Percentiles rank a stretch among this genome's conserved stretches.
phyloP scores from a whole-genome alignment of 129 eudicot species.

The Saposhnikovia divaricata region DNA sequence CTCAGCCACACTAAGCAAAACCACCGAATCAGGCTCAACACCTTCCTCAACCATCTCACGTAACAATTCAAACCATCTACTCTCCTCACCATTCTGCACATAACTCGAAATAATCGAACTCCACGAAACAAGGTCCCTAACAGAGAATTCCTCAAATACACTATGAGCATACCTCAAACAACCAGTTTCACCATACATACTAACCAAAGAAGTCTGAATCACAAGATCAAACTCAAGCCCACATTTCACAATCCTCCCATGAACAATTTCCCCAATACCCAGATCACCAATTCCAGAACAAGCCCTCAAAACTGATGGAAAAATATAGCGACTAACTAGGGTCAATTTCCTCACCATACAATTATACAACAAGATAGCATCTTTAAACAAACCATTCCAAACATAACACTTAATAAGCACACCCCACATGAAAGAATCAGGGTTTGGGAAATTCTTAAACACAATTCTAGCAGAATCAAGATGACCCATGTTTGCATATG shows the following conservation, averaged over 20 bases:
- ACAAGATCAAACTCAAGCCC: constrained; percentile 57
- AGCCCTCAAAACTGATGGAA: constrained; percentile 64
- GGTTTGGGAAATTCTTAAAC: constrained; percentile 40
- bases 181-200: constrained; percentile 58
- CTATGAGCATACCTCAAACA: constrained; percentile 35
- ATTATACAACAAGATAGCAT: constrained; percentile 42
- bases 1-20: constrained; percentile 53
- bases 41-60: constrained; percentile 41
- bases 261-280: constrained; percentile 47
- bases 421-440: constrained; percentile 83
- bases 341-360: constrained; percentile 28
- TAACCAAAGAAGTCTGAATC: constrained; percentile 51
- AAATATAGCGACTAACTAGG: constrained; percentile 42
- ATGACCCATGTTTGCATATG: constrained; percentile 52
- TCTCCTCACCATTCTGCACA: constrained; percentile 36
- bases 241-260: constrained; percentile 51
- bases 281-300: constrained; percentile 50
- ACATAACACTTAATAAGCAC: constrained; percentile 57
- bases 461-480: constrained; percentile 35
- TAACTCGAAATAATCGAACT: constrained; percentile 48
- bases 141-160: constrained; percentile 54
- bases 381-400: constrained; percentile 38
- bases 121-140: constrained; percentile 64
- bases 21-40: constrained; percentile 54
- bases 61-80: constrained; percentile 52